These are phyloP conservation scores for Mallotus japonicus DNA, from an alignment of 441 rosid species.

Conservation along the genomic window DNA sequence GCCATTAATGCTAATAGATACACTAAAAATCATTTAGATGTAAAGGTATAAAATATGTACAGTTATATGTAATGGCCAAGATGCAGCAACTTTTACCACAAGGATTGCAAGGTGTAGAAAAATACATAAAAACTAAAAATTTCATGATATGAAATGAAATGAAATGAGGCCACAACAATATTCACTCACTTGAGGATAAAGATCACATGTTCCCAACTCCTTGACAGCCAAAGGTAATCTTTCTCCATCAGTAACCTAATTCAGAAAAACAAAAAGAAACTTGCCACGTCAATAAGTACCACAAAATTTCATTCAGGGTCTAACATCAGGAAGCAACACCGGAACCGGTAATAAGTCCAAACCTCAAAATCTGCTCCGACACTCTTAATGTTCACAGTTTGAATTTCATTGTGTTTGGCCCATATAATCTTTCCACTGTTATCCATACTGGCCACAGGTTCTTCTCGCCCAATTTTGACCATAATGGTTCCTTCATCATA, in stretches of 20 bases:
- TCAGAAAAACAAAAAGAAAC: conserved; percentile 22
- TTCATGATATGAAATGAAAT: conserved; percentile 15
- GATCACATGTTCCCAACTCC: conserved; percentile 98
- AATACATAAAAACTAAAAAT: conserved; percentile 1
- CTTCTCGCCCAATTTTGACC: conserved; percentile 98
- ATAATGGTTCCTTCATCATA: conserved; percentile 98
- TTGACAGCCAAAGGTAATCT: conserved; percentile 94
- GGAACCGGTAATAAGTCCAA: conserved; percentile 11
- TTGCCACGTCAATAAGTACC: conserved; percentile 18
- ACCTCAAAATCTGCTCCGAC: conserved; percentile 97
- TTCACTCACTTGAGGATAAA: conserved; percentile 92
- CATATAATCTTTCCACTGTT: conserved; percentile 96
- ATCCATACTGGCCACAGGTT: conserved; percentile 99
- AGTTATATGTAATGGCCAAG: neutral
- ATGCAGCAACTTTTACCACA: neutral
- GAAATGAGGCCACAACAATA: conserved; percentile 16
- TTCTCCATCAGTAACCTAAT: conserved; percentile 94
- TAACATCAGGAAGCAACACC: conserved; percentile 13
- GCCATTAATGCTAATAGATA: neutral
- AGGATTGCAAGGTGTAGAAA: neutral
- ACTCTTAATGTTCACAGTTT: conserved; percentile 94
- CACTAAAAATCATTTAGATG: neutral
- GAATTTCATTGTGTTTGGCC: conserved; percentile 99
- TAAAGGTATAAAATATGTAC: neutral
- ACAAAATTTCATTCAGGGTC: conserved; percentile 10